Conservation (phyloP, 2,329 filamentous ascomycete genomes). For the Aspergillus udagawae region DNA sequence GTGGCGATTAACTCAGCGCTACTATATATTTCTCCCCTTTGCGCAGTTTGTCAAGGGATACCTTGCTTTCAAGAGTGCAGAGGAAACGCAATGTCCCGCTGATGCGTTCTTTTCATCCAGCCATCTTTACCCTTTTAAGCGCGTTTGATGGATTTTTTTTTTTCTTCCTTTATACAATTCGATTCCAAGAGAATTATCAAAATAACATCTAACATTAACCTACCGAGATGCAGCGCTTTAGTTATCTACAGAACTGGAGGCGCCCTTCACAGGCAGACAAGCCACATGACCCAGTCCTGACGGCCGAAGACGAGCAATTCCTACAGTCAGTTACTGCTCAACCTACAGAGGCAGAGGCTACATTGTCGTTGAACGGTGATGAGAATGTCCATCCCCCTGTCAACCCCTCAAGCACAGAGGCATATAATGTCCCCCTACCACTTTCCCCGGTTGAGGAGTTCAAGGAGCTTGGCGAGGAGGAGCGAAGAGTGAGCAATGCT, state of each 20-base stretch:
- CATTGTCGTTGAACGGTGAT: slow-evolving; percentile 2
- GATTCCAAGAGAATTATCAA: not conserved
- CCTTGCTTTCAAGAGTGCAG: not conserved
- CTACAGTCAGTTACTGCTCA: slow-evolving; percentile 49
- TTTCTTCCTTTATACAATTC: not conserved
- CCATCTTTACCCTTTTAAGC: not conserved
- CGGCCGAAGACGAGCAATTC: slow-evolving; percentile 59
- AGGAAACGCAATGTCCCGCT: not conserved
- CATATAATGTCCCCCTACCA: slow-evolving; percentile 49
- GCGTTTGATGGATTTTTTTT: not conserved
- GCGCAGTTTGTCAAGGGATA: not conserved
- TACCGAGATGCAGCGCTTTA: slow-evolving; percentile 41
- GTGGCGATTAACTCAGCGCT: not conserved
- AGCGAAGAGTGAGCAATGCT: slow-evolving; percentile 28
- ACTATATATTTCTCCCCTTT: not conserved
- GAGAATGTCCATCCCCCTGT: slow-evolving; percentile 3
- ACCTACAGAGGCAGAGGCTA: slow-evolving; percentile 24
- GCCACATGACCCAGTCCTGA: slow-evolving; percentile 46
- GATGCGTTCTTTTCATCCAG: not conserved
- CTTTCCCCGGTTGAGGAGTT: slow-evolving; percentile 45
- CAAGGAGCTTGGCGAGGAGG: slow-evolving; percentile 27
- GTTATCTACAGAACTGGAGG: slow-evolving; percentile 38
- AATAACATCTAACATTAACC: not conserved
- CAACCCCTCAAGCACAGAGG: slow-evolving; percentile 40
- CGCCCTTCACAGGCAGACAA: slow-evolving; percentile 29